Evolutionary conservation across 2,329 filamentous ascomycete genomes (phyloP).

Genomic region (Dryadomyces quercivorus): DNA sequence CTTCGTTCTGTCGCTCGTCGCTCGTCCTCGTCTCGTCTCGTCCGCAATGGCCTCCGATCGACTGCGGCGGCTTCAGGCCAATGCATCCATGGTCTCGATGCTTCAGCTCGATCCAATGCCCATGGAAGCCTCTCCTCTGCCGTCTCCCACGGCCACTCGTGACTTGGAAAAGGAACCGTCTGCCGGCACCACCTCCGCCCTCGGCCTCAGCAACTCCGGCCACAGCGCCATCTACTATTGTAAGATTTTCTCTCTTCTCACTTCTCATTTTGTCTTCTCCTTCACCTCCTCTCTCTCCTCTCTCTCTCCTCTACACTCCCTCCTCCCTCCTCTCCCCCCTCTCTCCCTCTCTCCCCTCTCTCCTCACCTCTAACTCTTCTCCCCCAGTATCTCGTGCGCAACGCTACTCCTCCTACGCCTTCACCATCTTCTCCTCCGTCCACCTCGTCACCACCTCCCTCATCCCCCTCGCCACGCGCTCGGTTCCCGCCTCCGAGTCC

Average conservation of each 20-base stretch:
- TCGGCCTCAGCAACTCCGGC: conserved; percentile 53
- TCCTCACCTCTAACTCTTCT: not conserved
- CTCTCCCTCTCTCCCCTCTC: not conserved
- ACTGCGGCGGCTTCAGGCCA: conserved; percentile 20
- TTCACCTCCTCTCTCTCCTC: not conserved
- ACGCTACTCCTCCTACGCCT: conserved; percentile 24
- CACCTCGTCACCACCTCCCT: conserved; percentile 74
- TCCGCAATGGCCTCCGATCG: conserved; percentile 10
- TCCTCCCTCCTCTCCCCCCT: not conserved
- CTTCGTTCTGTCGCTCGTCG: too few relatives aligned
- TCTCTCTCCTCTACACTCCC: not conserved
- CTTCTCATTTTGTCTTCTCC: not conserved
- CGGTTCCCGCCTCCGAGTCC: conserved; percentile 62
- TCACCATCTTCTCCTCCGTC: conserved; percentile 56
- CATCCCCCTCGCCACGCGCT: conserved; percentile 62
- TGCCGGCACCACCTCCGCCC: conserved; percentile 15
- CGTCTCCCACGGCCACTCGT: conserved; percentile 27
- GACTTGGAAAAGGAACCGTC: conserved; percentile 21
- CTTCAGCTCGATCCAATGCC: conserved; percentile 73
- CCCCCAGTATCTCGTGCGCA: conserved; percentile 60
- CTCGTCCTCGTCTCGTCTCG: too few relatives aligned
- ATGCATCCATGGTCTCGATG: conserved; percentile 48
- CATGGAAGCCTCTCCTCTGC: conserved; percentile 44
- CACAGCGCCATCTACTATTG: conserved; percentile 65
- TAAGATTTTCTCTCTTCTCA: conserved; percentile 31